These are phyloP conservation scores for Rhodosporidiobolus odoratus DNA, from an alignment of 768 basidiomycete genomes.

Conservation along the genomic window DNA sequence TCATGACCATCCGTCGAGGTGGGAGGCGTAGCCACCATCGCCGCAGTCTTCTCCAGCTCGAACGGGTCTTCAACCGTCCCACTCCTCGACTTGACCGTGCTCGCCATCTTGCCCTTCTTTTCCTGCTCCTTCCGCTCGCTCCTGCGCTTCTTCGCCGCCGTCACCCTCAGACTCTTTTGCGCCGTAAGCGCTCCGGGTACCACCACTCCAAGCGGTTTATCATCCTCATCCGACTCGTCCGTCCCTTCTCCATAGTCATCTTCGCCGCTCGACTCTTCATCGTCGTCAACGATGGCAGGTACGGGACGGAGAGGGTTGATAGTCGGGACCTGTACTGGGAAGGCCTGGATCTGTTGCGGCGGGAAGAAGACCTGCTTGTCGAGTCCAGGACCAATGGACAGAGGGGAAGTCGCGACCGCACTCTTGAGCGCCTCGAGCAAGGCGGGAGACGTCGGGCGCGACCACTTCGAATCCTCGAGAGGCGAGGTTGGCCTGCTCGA, in stretches of 20 bases:
- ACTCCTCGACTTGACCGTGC: neutral
- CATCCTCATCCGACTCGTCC: slow-evolving; percentile 51
- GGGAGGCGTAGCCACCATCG: slow-evolving; percentile 5
- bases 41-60: slow-evolving; percentile 24
- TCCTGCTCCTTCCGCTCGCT: slow-evolving; percentile 4
- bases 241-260: slow-evolving; percentile 25
- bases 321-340: slow-evolving; percentile 15
- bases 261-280: neutral
- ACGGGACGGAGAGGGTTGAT: neutral
- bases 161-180: slow-evolving; percentile 67
- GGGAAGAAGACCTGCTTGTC: slow-evolving; percentile 9
- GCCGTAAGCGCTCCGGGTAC: slow-evolving; percentile 78
- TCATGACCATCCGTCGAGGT: neutral
- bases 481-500: neutral
- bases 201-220: slow-evolving; percentile 73
- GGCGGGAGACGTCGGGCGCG: slow-evolving; percentile 12
- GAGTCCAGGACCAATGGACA: neutral
- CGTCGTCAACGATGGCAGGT: neutral
- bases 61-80: slow-evolving; percentile 29
- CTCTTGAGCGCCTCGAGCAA: slow-evolving; percentile 8
- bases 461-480: neutral
- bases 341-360: slow-evolving; percentile 12
- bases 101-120: neutral
- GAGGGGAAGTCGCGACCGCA: neutral
- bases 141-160: slow-evolving; percentile 8